Evolutionary conservation across 1,284 basidiomycete genomes (phyloP).

Genomic region (Ceratobasidium sp.): DNA sequence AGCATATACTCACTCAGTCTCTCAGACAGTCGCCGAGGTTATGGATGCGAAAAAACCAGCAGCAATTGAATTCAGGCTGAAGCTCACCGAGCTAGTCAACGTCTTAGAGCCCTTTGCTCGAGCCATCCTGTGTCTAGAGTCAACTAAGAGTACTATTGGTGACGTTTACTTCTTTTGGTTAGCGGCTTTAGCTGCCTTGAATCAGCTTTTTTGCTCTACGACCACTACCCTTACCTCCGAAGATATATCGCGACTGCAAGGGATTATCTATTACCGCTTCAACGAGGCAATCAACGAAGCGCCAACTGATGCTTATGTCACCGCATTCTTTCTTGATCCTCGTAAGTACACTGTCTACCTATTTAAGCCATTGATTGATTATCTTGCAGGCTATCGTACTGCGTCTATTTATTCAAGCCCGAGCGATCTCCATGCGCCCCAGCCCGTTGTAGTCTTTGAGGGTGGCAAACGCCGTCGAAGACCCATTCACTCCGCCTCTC

Average conservation of each 20-base stretch:
- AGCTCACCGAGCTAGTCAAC: conserved; percentile 5
- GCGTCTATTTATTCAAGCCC: conserved; percentile 1
- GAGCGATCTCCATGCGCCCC: background rate
- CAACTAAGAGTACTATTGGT: conserved; percentile 25
- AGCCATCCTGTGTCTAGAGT: conserved; percentile 36
- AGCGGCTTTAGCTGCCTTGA: conserved; percentile 28
- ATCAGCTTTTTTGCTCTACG: background rate
- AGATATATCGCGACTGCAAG: conserved; percentile 49
- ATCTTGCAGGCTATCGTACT: conserved; percentile 27
- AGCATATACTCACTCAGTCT: background rate
- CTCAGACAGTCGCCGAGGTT: conserved; percentile 16
- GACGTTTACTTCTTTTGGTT: conserved; percentile 47
- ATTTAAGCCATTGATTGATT: background rate
- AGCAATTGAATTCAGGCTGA: background rate
- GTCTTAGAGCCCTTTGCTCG: conserved; percentile 42
- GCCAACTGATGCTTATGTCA: conserved; percentile 54
- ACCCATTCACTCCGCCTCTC: background rate
- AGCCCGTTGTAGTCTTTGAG: background rate
- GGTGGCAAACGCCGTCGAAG: background rate
- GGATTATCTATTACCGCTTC: conserved; percentile 54
- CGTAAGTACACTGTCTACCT: conserved; percentile 47
- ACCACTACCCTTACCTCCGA: background rate
- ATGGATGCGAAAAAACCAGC: background rate
- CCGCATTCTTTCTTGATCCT: conserved; percentile 56
- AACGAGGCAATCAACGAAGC: conserved; percentile 54